A percentile compares a stretch with the other conserved stretches of the same genome.
These are phyloP conservation scores for Cucurbita maxima DNA, from an alignment of 306 rosid genomes.

Conservation along the genomic window DNA sequence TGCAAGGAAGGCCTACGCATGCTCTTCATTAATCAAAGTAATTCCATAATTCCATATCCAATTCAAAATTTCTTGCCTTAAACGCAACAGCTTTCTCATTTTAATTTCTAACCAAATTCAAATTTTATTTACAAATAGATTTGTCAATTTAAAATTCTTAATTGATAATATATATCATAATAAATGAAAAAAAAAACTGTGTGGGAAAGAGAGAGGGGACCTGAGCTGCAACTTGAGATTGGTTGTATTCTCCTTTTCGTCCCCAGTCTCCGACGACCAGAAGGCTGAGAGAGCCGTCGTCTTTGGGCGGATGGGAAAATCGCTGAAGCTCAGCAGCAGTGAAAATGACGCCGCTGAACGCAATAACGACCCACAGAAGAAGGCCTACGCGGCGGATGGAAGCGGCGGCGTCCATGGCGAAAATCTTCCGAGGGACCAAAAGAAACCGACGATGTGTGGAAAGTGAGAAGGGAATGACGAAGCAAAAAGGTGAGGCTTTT, in stretches of 20 bases:
- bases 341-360: neutral
- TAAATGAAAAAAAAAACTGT: too few relatives aligned
- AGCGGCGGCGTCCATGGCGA: neutral
- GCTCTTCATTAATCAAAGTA: too few relatives aligned
- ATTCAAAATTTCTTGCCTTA: too few relatives aligned
- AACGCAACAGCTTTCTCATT: too few relatives aligned
- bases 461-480: neutral
- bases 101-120: too few relatives aligned
- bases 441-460: neutral
- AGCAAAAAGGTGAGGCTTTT: neutral
- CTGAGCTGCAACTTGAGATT: slow-evolving; percentile 49
- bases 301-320: slow-evolving; percentile 13
- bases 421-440: neutral
- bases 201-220: neutral
- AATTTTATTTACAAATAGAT: too few relatives aligned
- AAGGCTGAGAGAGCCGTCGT: slow-evolving; percentile 36
- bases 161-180: too few relatives aligned
- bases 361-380: neutral
- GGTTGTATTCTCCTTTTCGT: slow-evolving; percentile 41
- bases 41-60: too few relatives aligned
- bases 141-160: too few relatives aligned
- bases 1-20: too few relatives aligned
- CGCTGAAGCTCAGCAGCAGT: slow-evolving; percentile 12
- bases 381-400: neutral
- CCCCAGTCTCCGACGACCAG: slow-evolving; percentile 76